phyloP scores from a whole-genome alignment of 495 filamentous ascomycete species.

The Hypoxylon rickii region DNA sequence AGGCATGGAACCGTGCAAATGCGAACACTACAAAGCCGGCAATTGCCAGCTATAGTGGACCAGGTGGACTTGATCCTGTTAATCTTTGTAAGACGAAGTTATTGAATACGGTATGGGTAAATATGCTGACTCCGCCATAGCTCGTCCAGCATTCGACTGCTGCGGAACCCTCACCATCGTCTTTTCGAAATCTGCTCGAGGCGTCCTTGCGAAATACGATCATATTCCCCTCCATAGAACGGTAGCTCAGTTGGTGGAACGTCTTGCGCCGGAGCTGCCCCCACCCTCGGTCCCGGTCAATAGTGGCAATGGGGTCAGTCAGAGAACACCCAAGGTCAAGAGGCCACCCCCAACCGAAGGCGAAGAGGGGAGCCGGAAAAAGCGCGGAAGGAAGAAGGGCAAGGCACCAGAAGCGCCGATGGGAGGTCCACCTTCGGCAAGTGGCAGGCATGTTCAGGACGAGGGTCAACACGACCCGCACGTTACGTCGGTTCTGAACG shows the following conservation, averaged over 20 bases:
- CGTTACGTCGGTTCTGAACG: slow-evolving; percentile 39
- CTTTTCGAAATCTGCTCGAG: slow-evolving; percentile 45
- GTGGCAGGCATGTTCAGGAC: slow-evolving; percentile 10
- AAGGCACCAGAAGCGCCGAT: slow-evolving; percentile 33
- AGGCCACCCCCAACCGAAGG: slow-evolving; percentile 29
- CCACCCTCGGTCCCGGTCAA: slow-evolving; percentile 20
- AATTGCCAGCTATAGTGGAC: slow-evolving; percentile 50
- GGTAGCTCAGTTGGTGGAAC: slow-evolving; percentile 47
- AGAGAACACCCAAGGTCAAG: slow-evolving; percentile 31
- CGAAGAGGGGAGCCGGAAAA: slow-evolving; percentile 32
- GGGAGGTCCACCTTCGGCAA: slow-evolving; percentile 8
- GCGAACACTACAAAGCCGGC: slow-evolving; percentile 41
- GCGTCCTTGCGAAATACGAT: slow-evolving; percentile 51
- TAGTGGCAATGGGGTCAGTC: slow-evolving; percentile 14
- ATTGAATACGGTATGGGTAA: background rate
- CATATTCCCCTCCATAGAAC: slow-evolving; percentile 54
- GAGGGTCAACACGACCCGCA: slow-evolving; percentile 10
- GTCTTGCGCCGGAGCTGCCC: slow-evolving; percentile 40
- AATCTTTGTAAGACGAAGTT: slow-evolving; percentile 39
- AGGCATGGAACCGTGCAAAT: slow-evolving; percentile 50
- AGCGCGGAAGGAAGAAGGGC: slow-evolving; percentile 29
- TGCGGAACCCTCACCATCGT: slow-evolving; percentile 49
- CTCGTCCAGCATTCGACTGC: slow-evolving; percentile 56
- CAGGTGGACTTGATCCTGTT: slow-evolving; percentile 44
- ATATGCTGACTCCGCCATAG: slow-evolving; percentile 36